Conservation (phyloP, 345 rosid genomes). For the Combretum micranthum region DNA sequence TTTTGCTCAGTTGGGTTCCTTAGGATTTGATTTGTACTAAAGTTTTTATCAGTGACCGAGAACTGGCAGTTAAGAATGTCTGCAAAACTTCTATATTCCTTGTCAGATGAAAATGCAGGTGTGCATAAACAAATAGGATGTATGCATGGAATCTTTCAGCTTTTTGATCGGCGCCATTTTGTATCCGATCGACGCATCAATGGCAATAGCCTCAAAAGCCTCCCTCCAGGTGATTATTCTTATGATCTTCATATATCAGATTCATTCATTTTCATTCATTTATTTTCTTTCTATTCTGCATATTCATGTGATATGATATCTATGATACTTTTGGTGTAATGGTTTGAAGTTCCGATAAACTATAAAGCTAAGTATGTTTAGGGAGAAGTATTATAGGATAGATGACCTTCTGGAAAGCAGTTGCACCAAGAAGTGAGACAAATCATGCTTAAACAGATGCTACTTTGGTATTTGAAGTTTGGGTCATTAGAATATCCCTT, state of each 20-base stretch:
- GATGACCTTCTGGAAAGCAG: background rate
- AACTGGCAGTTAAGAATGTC: conserved; percentile 39
- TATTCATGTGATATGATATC: no score
- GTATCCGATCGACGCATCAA: conserved; percentile 38
- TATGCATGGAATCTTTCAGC: conserved; percentile 77
- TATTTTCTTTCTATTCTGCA: conserved; percentile 1
- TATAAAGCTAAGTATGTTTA: no score
- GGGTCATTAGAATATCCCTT: no score
- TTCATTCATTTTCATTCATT: background rate
- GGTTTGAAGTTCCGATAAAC: no score
- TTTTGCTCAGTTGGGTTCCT: no score
- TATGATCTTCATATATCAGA: background rate
- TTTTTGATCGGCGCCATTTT: conserved; percentile 64
- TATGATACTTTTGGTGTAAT: no score
- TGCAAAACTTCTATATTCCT: conserved; percentile 44
- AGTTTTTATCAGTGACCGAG: no score
- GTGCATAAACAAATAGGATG: conserved; percentile 81
- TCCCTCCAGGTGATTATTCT: conserved; percentile 47
- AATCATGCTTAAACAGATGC: no score
- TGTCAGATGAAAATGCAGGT: conserved; percentile 69
- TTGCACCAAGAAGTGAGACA: no score
- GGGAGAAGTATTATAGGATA: no score
- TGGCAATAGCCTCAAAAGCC: conserved; percentile 30
- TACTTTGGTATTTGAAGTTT: no score
- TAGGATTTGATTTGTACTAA: no score